Evolutionary conservation across 495 filamentous ascomycete species (phyloP).

Genomic region (Xeromyces bisporus): DNA sequence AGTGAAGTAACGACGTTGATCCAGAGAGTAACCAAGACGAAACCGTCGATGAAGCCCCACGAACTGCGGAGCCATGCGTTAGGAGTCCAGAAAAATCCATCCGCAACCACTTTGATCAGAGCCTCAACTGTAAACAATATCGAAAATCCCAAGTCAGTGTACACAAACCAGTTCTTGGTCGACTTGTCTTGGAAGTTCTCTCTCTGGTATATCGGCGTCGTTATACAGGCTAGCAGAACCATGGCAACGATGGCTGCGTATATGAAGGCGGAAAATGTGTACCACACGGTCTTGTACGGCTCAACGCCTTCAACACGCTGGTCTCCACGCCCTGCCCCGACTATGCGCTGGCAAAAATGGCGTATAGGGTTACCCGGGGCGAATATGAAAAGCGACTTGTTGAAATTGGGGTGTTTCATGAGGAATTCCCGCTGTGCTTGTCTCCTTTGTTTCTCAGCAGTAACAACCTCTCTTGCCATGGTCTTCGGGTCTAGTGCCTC

Average conservation of each 20-base stretch:
- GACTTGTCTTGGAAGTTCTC: constrained; percentile 50
- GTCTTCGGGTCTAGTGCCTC: constrained; percentile 67
- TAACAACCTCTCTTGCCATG: constrained; percentile 80
- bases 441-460: constrained; percentile 64
- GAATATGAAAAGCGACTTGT: constrained; percentile 83
- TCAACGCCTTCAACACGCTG: constrained; percentile 74
- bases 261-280: constrained; percentile 80
- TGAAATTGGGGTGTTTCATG: constrained; percentile 73
- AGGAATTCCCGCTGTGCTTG: constrained; percentile 83
- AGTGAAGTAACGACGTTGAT: constrained; percentile 79
- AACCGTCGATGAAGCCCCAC: constrained; percentile 90
- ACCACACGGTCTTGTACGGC: constrained; percentile 80
- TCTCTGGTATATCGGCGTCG: constrained; percentile 84
- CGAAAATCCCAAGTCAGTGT: constrained; percentile 80
- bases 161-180: constrained; percentile 84
- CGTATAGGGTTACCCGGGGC: constrained; percentile 57
- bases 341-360: constrained; percentile 70
- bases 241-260: constrained; percentile 92
- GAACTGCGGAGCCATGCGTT: constrained; percentile 94
- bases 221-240: constrained; percentile 88
- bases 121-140: constrained; percentile 77
- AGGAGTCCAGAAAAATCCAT: constrained; percentile 92
- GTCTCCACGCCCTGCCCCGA: constrained; percentile 75
- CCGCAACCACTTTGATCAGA: constrained; percentile 81
- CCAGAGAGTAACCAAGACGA: constrained; percentile 91